Conservation (phyloP, 164 flowering plant species). For the Liriodendron chinense region DNA sequence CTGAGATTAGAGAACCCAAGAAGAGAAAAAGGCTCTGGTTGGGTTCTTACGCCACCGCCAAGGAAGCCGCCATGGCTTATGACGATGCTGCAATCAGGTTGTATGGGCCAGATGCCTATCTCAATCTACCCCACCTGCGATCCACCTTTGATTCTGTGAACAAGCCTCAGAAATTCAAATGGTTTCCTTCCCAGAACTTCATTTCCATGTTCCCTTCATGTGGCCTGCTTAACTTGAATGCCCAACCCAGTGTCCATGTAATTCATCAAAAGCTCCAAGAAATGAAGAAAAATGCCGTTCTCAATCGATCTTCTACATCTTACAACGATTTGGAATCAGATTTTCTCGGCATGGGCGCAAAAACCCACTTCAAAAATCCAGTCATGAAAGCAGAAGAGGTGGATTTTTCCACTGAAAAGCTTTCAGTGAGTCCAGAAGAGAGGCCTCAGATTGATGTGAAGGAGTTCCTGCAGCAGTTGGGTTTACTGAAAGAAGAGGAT, state of each 20-base stretch:
- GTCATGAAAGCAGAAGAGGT: constrained; percentile 15
- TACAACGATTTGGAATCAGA: constrained; percentile 26
- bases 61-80: constrained; percentile 98
- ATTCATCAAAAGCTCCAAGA: constrained; percentile 92
- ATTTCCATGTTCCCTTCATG: constrained; percentile 73
- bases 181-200: constrained; percentile 80
- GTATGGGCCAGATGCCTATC: constrained; percentile 92
- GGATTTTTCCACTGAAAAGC: constrained; percentile 24
- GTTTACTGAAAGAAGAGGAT: constrained; percentile 58
- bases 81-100: constrained; percentile 86
- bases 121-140: constrained; percentile 86
- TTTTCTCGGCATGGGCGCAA: constrained; percentile 1
- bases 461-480: constrained; percentile 90
- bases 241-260: constrained; percentile 84
- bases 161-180: constrained; percentile 58
- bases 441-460: constrained; percentile 87
- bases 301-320: constrained; percentile 13
- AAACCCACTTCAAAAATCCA: constrained; percentile 9
- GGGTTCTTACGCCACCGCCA: constrained; percentile 93
- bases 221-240: constrained; percentile 75
- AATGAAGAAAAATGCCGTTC: constrained; percentile 48
- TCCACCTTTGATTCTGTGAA: constrained; percentile 31
- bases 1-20: constrained; percentile 97
- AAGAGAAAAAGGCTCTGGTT: constrained; percentile 93
- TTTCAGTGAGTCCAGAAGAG: constrained; percentile 25